A percentile compares a stretch with the other conserved stretches of the same genome.
These are phyloP conservation scores for Przewalskia tangutica DNA, from an alignment of 257 asterid species.

Conservation along the genomic window DNA sequence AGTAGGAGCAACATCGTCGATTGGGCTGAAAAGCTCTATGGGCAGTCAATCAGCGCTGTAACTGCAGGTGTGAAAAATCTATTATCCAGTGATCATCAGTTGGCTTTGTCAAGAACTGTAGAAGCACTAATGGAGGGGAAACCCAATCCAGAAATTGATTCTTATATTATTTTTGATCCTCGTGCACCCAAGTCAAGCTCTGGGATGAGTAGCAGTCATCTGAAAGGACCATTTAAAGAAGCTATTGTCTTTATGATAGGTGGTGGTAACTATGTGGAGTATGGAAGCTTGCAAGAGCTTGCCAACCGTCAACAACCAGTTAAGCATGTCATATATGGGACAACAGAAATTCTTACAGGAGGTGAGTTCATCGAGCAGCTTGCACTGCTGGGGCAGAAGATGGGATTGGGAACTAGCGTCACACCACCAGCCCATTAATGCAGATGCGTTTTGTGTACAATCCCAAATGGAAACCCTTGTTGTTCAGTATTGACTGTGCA, in stretches of 20 bases:
- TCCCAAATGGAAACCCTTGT: neutral
- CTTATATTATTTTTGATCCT: conserved; percentile 77
- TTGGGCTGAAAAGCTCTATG: conserved; percentile 97
- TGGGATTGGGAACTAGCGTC: conserved; percentile 58
- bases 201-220: conserved; percentile 54
- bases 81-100: conserved; percentile 76
- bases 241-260: conserved; percentile 97
- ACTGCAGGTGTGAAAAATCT: conserved; percentile 93
- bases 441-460: neutral
- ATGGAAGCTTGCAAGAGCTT: conserved; percentile 70
- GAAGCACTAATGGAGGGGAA: conserved; percentile 97
- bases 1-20: conserved; percentile 84
- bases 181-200: conserved; percentile 76
- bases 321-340: conserved; percentile 75
- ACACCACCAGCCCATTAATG: conserved; percentile 19
- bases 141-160: conserved; percentile 79
- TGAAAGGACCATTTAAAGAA: conserved; percentile 91
- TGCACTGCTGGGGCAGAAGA: conserved; percentile 57
- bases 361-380: conserved; percentile 95
- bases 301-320: conserved; percentile 66
- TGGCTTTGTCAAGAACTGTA: conserved; percentile 77
- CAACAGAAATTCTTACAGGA: conserved; percentile 88
- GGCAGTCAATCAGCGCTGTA: conserved; percentile 86
- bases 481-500: neutral
- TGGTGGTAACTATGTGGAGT: conserved; percentile 95